These are phyloP conservation scores for Thymus mandschuricus DNA, from an alignment of 257 asterid species.

Conservation along the genomic window DNA sequence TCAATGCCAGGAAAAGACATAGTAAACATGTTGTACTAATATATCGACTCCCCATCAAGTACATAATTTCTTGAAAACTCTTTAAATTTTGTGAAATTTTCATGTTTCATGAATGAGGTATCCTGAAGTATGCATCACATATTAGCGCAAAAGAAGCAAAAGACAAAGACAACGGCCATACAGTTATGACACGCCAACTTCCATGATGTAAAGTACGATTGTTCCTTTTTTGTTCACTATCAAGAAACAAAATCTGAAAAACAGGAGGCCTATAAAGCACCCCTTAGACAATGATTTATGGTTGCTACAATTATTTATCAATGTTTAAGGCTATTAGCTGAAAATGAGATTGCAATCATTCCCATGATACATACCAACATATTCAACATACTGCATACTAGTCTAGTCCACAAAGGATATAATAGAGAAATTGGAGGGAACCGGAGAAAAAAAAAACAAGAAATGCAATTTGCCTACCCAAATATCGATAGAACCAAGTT, in stretches of 20 bases:
- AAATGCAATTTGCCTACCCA: constrained; percentile 60
- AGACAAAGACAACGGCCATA: background rate
- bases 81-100: background rate
- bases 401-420: background rate
- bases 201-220: background rate
- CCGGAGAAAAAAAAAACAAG: background rate
- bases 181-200: background rate
- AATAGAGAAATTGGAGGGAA: background rate
- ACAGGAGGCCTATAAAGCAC: background rate
- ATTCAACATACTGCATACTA: constrained; percentile 12
- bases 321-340: background rate
- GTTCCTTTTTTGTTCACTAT: background rate
- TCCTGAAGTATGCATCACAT: background rate
- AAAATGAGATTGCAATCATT: constrained; percentile 19
- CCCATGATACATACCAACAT: background rate
- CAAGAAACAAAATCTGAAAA: background rate
- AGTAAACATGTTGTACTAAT: background rate
- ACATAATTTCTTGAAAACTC: constrained; percentile 1
- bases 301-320: background rate
- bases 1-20: background rate
- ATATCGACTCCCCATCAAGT: background rate
- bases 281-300: background rate
- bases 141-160: background rate
- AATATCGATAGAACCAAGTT: constrained; percentile 80
- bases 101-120: background rate